A percentile compares a stretch with the other conserved stretches of the same genome.
phyloP scores from a whole-genome alignment of 2,329 filamentous ascomycete genomes.

The Diaporthe sp. region DNA sequence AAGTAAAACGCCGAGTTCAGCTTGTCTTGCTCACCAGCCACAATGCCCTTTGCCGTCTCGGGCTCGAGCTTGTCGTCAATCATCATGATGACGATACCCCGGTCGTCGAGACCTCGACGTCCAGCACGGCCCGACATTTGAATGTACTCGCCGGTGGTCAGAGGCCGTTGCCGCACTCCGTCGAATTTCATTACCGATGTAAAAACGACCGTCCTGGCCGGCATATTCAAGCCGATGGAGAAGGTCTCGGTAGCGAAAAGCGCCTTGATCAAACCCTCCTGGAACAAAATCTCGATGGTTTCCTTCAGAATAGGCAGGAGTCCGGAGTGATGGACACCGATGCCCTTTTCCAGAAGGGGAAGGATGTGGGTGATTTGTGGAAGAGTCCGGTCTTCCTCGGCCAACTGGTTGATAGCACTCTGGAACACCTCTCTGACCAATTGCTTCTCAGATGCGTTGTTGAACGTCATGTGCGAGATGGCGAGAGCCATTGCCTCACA shows the following conservation, averaged over 20 bases:
- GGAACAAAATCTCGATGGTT: conserved; percentile 98
- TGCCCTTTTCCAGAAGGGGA: conserved; percentile 88
- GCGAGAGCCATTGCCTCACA: conserved; percentile 91
- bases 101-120: conserved; percentile 95
- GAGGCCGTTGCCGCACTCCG: conserved; percentile 80
- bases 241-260: conserved; percentile 98
- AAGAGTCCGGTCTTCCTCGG: conserved; percentile 88
- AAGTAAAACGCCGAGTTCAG: conserved; percentile 98
- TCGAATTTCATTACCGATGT: conserved; percentile 97
- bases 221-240: conserved; percentile 99
- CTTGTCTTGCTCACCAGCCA: conserved; percentile 95
- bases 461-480: conserved; percentile 90
- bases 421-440: conserved; percentile 96
- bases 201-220: conserved; percentile 99
- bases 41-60: conserved; percentile 91
- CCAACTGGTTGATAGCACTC: conserved; percentile 91
- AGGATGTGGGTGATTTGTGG: conserved; percentile 93
- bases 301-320: conserved; percentile 96
- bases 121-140: conserved; percentile 99
- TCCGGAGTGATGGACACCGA: conserved; percentile 97
- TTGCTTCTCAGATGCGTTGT: conserved; percentile 93
- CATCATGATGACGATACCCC: conserved; percentile 99
- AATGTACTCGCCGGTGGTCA: conserved; percentile 96
- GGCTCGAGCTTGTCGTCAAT: conserved; percentile 97
- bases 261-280: conserved; percentile 97